phyloP scores from a whole-genome alignment of 495 filamentous ascomycete species.

The Hypomontagnella submonticulosa region DNA sequence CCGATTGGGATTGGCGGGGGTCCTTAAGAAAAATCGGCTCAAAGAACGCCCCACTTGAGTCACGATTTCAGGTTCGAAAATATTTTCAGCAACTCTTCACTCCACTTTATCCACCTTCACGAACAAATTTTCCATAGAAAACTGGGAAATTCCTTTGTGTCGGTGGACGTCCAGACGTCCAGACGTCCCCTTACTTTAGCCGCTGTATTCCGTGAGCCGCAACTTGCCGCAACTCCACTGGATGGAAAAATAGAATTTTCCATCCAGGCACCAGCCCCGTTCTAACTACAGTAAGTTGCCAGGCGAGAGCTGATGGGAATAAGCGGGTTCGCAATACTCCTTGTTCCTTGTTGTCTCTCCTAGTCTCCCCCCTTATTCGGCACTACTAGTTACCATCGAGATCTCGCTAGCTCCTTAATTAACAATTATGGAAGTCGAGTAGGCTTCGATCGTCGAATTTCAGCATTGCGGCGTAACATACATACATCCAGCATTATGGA shows the following conservation, averaged over 20 bases:
- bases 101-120: conserved; percentile 25
- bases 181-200: neutral
- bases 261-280: neutral
- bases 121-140: conserved; percentile 1
- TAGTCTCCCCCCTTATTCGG: neutral
- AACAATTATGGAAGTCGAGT: too few relatives aligned
- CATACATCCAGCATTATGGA: too few relatives aligned
- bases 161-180: too few relatives aligned
- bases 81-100: conserved; percentile 23
- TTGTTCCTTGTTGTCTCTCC: neutral
- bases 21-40: neutral
- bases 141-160: conserved; percentile 8
- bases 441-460: too few relatives aligned
- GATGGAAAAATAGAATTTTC: conserved; percentile 22
- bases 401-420: neutral
- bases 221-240: conserved; percentile 34
- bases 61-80: conserved; percentile 14
- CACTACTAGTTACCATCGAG: conserved; percentile 13
- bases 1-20: too few relatives aligned
- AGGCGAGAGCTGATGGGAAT: neutral
- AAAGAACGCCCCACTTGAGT: conserved; percentile 14
- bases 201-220: conserved; percentile 29
- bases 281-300: neutral
- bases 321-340: neutral
- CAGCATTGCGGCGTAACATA: too few relatives aligned